Base-by-base conservation (phyloP, 805 yeast genomes). In the Metschnikowia kunwiensis region DNA sequence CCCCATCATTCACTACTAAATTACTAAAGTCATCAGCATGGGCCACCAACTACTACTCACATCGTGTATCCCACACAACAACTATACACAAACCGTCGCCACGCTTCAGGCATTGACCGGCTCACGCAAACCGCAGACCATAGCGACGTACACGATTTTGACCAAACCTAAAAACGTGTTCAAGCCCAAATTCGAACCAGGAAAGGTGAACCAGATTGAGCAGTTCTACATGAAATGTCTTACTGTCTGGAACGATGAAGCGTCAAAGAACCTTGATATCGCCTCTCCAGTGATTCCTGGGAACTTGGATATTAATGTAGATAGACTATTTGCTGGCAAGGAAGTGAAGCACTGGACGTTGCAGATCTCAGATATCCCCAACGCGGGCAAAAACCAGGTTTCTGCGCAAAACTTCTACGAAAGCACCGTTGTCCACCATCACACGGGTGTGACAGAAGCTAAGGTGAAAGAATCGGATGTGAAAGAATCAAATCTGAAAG, bases 341-440 rank as follows among this genome's bases (percentile, higher is more conserved):
- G 51, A 45, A 19, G 47, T 49, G 21, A 38, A 66, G 50, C 44
- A 61, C 26, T 84, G 89, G 91, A 71, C 80, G 1, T 50, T 84
- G 6, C 83, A 77, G 47, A 66, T 79, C 17, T 65, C 77, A 5
- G 94, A 85, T 58, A 80, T 85, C 9, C 93, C 93, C 2, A 75
- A 80, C 5, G 89, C 86, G 7, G 91, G 91, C 3, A 60, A 71
- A 75, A 51, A 72, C 74, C 56, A 80, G 74, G 36, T 73, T 71
- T 41, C 94, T 35, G 71, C 69, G 3, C 72, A 87, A 55, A 74
- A 85, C 12, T 71, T 86, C 9, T 69, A 81, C 42, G 87, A 82
- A 51, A 67, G 78, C 31, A 75, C 80, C 1, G 53, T 77, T 9
- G 70, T 66, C 3, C 71, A 72, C 46, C 69, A 74, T 38, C 79